Evolutionary conservation across 257 asterid species (phyloP).

Genomic region (Paulownia fortunei): DNA sequence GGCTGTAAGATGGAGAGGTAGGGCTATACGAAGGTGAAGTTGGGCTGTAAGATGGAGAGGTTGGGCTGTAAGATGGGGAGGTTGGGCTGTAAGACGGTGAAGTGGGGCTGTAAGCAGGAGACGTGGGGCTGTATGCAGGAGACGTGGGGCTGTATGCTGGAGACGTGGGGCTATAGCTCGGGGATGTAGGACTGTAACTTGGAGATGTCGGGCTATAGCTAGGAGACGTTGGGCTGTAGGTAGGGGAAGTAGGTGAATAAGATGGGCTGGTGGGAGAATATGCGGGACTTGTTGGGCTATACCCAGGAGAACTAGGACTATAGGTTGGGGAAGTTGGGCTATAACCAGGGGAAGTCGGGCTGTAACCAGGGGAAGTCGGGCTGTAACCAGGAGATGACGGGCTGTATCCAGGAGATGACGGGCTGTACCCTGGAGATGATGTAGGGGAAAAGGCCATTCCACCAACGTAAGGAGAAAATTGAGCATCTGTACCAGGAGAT

Average conservation of each 20-base stretch:
- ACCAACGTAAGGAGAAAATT: constrained; percentile 85
- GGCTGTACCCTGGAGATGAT: constrained; percentile 83
- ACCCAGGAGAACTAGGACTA: constrained; percentile 93
- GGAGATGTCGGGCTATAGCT: constrained; percentile 93
- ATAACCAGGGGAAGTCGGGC: constrained; percentile 87
- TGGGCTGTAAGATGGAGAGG: constrained; percentile 83
- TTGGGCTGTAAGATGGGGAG: constrained; percentile 84
- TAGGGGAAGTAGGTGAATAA: constrained; percentile 87
- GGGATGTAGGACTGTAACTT: constrained; percentile 86
- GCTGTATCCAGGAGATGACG: constrained; percentile 76
- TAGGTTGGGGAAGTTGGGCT: constrained; percentile 95
- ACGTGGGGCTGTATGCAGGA: constrained; percentile 83
- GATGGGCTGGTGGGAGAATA: constrained; percentile 95
- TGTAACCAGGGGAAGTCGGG: constrained; percentile 86
- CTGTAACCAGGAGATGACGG: constrained; percentile 92
- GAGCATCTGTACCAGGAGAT: constrained; percentile 83
- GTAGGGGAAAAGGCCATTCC: constrained; percentile 93
- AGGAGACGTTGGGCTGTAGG: constrained; percentile 71
- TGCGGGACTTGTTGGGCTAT: constrained; percentile 93
- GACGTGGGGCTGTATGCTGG: constrained; percentile 90
- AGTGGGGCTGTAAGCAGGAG: constrained; percentile 89
- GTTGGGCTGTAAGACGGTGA: constrained; percentile 87
- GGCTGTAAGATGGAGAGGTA: constrained; percentile 86
- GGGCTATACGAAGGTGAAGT: constrained; percentile 93
- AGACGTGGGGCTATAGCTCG: constrained; percentile 78